A percentile compares a stretch with the other conserved stretches of the same genome.
These are phyloP conservation scores for Ceratocystis harringtonii DNA, from an alignment of 2,329 filamentous ascomycete species.

Conservation along the genomic window DNA sequence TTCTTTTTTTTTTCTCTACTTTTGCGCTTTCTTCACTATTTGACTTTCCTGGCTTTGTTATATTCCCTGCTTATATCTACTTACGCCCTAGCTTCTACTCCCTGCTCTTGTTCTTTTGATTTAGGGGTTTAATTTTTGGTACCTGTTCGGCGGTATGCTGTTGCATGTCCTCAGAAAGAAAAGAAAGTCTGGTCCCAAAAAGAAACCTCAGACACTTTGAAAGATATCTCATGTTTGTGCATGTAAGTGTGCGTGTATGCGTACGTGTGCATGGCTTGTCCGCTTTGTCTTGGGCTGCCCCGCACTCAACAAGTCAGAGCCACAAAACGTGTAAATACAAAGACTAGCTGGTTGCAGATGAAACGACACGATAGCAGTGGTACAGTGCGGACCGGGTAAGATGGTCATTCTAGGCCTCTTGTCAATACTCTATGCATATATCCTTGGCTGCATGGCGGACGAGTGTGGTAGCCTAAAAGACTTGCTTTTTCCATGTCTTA, in stretches of 20 bases:
- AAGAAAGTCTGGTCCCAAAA: neutral
- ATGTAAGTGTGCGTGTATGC: too few relatives aligned
- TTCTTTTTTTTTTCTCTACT: neutral
- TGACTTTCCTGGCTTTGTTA: neutral
- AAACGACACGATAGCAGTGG: neutral
- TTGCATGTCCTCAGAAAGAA: neutral
- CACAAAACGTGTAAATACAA: too few relatives aligned
- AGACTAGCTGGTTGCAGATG: neutral
- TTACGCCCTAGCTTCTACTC: neutral
- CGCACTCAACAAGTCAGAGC: neutral
- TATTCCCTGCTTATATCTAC: neutral
- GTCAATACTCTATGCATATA: neutral
- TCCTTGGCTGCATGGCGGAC: neutral
- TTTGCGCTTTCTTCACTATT: neutral
- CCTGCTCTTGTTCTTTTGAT: neutral
- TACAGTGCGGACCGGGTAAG: neutral
- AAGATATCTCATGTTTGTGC: neutral
- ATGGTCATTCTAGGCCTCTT: neutral
- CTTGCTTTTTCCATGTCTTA: neutral
- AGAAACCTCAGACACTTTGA: neutral
- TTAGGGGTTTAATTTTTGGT: neutral
- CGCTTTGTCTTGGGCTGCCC: neutral
- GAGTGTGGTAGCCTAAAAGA: too few relatives aligned
- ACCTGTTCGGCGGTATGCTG: neutral
- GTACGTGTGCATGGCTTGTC: neutral